Conservation (phyloP, 768 basidiomycete genomes). For the Mycena latifolia region DNA sequence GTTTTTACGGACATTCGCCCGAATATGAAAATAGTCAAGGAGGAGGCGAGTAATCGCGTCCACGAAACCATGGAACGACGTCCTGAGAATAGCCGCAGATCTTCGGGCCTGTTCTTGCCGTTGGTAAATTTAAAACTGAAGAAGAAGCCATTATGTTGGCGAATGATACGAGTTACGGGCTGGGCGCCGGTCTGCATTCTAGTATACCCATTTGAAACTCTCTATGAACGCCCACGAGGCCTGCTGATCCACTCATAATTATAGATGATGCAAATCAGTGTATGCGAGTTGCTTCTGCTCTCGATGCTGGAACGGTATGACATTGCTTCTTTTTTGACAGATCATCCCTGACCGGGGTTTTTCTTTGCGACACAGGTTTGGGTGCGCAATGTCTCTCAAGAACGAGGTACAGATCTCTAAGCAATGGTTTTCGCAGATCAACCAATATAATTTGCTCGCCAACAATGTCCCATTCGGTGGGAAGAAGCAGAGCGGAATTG, state of each 20-base stretch:
- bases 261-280: constrained; percentile 87
- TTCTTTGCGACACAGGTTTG: constrained; percentile 72
- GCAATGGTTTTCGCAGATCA: constrained; percentile 65
- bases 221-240: constrained; percentile 6
- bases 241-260: constrained; percentile 33
- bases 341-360: constrained; percentile 26
- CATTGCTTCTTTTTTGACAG: constrained; percentile 22
- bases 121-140: constrained; percentile 88
- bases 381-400: constrained; percentile 47
- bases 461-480: constrained; percentile 97
- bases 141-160: constrained; percentile 81
- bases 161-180: constrained; percentile 81
- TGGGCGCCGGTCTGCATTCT: constrained; percentile 93
- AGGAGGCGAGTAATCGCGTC: constrained; percentile 64
- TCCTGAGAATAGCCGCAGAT: constrained; percentile 63
- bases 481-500: constrained; percentile 73
- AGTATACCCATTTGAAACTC: constrained; percentile 58
- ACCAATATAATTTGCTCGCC: constrained; percentile 86
- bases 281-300: constrained; percentile 86
- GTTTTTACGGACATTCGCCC: constrained; percentile 86
- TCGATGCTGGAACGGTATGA: constrained; percentile 91
- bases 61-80: constrained; percentile 18
- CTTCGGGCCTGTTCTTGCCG: constrained; percentile 92
- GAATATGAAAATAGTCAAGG: constrained; percentile 89
- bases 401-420: too few relatives aligned